A percentile compares a stretch with the other conserved stretches of the same genome.
phyloP scores from a whole-genome alignment of 495 filamentous ascomycete genomes.

The Xylaria acuta region DNA sequence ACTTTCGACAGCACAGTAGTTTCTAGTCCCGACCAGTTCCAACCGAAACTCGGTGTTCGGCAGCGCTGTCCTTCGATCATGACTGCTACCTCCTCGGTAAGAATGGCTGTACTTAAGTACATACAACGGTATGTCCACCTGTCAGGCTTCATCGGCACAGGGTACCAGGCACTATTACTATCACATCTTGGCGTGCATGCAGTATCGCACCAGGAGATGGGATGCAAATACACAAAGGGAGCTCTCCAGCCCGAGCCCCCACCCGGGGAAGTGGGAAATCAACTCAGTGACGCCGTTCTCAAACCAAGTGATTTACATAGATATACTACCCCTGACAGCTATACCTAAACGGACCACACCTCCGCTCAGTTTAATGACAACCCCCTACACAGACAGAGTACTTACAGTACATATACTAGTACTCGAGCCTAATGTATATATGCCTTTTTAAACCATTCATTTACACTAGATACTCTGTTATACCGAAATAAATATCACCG shows the following conservation, averaged over 20 bases:
- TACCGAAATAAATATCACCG: no score
- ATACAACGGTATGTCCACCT: neutral
- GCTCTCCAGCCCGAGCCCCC: neutral
- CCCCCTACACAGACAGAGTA: neutral
- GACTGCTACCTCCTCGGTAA: neutral
- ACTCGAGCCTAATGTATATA: neutral
- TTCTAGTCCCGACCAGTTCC: constrained; percentile 12
- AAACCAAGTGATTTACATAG: constrained; percentile 13
- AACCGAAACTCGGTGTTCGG: constrained; percentile 8
- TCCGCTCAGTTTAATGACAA: constrained; percentile 6
- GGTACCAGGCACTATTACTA: neutral
- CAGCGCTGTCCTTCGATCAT: constrained; percentile 5
- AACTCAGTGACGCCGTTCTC: neutral
- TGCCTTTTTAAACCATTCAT: neutral
- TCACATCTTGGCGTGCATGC: constrained; percentile 13
- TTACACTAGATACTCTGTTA: neutral
- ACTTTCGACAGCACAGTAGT: neutral
- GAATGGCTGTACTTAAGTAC: neutral
- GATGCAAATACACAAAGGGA: constrained; percentile 19
- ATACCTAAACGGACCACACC: neutral
- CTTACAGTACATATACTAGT: neutral
- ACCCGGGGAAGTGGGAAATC: constrained; percentile 8
- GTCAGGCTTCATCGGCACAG: neutral
- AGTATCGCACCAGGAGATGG: neutral
- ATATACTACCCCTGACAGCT: constrained; percentile 11